phyloP scores from a whole-genome alignment of 108 stramenopile species.

The Cyclotella cryptica region DNA sequence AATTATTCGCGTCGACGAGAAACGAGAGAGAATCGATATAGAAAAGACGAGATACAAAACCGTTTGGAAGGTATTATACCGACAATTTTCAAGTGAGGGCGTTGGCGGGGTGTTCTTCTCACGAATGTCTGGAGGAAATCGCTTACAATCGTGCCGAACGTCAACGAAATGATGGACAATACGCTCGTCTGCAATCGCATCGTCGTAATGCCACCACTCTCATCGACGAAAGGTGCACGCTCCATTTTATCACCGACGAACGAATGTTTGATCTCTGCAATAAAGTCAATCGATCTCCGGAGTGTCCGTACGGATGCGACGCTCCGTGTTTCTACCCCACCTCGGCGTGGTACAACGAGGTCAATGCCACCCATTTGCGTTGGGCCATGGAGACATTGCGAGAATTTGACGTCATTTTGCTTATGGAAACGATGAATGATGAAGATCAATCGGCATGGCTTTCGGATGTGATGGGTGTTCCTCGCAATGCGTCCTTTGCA shows the following conservation, averaged over 20 bases:
- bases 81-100: constrained; percentile 46
- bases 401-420: constrained; percentile 30
- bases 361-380: background rate
- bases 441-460: constrained; percentile 30
- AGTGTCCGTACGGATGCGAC: constrained; percentile 32
- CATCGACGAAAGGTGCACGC: constrained; percentile 12
- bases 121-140: constrained; percentile 12
- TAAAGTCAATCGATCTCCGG: background rate
- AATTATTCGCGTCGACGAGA: background rate
- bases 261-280: constrained; percentile 20
- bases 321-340: constrained; percentile 40
- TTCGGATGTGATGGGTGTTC: constrained; percentile 37
- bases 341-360: constrained; percentile 19
- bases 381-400: constrained; percentile 26
- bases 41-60: constrained; percentile 6
- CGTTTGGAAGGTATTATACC: constrained; percentile 26
- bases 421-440: constrained; percentile 32
- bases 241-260: constrained; percentile 6
- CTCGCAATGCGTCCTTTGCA: constrained; percentile 32
- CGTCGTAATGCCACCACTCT: constrained; percentile 11
- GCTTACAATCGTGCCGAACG: background rate
- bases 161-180: background rate
- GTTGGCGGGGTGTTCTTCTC: constrained; percentile 35
- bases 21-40: background rate
- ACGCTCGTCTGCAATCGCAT: no score